Base-by-base conservation (phyloP, 1,284 basidiomycete species). In the Ceratobasidium sp. region DNA sequence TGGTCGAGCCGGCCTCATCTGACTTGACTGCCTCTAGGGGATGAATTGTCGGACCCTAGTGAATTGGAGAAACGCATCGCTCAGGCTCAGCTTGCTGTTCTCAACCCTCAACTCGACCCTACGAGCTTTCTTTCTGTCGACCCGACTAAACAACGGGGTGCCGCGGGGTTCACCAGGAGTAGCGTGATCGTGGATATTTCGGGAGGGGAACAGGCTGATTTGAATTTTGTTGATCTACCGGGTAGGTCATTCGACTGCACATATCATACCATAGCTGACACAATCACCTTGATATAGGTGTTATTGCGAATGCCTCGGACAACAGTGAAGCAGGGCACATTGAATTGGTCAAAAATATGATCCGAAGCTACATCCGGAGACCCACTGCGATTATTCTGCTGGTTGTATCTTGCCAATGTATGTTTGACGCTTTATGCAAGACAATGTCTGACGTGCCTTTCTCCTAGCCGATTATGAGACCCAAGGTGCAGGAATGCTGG, bases 161-260 rank as follows among this genome's bases (percentile, higher is more conserved):
- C 34, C 3, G 32, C 27, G 40, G 54, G 34, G 7, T 56, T 56
- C 35, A 38, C 34, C 20, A 25, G 22, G 32, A 35, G 6, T 32
- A 40, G 34, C 25, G 31, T 56, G 17, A 17, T 40, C 31, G 54
- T 56, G 10, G 54, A 56, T 25, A 13, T 56, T 13, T 35, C 34
- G 15, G 54, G 54, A 22, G 27, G 22, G 3, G 34, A 40, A 12
- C 54, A 38, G 31, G 54, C 54, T 22, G 54, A 56, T 20, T 40
- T 56, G 35, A 56, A 56, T 22, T 56, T 56, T 42, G 54, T 56
- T 8, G 54, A 40, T 40, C 34, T 56, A 7, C 54, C 54, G 10
- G 54, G 54, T 56, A 56, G 8, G 20, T n/a, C 35, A 10, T 40
- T 10, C 4, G 3, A 5, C 2, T 27, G 54, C 35, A 20, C 25